A percentile compares a stretch with the other conserved stretches of the same genome.
phyloP scores from a whole-genome alignment of 495 filamentous ascomycete species.

The Penicillium maclennaniae region DNA sequence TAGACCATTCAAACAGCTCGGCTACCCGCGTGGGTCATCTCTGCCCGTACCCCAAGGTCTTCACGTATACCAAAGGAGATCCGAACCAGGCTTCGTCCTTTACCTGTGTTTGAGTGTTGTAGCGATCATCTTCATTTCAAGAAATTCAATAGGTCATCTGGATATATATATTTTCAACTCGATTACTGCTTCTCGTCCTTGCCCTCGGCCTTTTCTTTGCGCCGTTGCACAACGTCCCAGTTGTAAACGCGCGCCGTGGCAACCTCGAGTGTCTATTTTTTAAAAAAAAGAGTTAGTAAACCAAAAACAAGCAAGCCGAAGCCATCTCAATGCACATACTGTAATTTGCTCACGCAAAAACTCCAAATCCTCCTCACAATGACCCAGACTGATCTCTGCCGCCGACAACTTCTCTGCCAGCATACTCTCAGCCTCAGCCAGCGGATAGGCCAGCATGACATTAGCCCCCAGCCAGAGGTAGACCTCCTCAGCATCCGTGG shows the following conservation, averaged over 20 bases:
- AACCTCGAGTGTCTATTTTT: conserved; percentile 90
- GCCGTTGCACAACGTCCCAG: conserved; percentile 91
- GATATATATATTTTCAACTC: conserved; percentile 5
- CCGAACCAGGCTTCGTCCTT: background rate
- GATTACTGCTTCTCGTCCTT: conserved; percentile 37
- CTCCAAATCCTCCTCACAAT: conserved; percentile 95
- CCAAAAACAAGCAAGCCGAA: background rate
- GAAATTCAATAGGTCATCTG: conserved; percentile 3
- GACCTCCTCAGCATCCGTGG: conserved; percentile 85
- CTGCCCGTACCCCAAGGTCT: no score
- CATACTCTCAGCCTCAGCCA: conserved; percentile 78
- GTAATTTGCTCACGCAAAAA: conserved; percentile 97
- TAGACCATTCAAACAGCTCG: no score
- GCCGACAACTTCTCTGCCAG: conserved; percentile 73
- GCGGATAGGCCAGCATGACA: conserved; percentile 93
- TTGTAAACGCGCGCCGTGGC: conserved; percentile 97
- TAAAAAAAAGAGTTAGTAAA: background rate
- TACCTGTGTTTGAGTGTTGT: conserved; percentile 1
- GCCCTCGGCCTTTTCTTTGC: conserved; percentile 77
- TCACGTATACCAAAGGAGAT: no score
- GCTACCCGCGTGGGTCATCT: no score
- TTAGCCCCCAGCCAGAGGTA: conserved; percentile 98
- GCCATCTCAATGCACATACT: conserved; percentile 44
- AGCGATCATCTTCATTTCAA: background rate
- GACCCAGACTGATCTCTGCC: conserved; percentile 70